Conservation (phyloP, 192 early-diverging fungal species). For the Coemansia sp. region DNA sequence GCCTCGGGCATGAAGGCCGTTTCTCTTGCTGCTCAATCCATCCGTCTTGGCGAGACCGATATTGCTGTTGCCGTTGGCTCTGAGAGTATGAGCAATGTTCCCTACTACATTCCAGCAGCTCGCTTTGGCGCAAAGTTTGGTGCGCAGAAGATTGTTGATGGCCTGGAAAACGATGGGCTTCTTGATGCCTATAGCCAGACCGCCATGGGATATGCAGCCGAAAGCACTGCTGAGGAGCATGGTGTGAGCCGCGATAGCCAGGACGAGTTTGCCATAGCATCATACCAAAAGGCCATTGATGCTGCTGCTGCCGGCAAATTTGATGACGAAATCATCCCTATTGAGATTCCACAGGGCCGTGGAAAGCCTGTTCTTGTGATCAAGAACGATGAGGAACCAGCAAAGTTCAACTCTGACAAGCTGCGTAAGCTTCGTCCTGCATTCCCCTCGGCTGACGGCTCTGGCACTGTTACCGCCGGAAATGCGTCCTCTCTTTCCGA, state of each 20-base stretch:
- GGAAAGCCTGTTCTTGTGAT: constrained; percentile 67
- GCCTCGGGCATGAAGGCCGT: constrained; percentile 83
- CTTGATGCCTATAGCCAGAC: constrained; percentile 74
- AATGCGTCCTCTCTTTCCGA: constrained; percentile 83
- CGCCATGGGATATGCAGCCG: constrained; percentile 80
- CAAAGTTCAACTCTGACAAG: constrained; percentile 82
- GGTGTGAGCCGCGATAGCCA: constrained; percentile 79
- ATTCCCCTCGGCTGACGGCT: constrained; percentile 69
- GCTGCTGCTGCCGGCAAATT: constrained; percentile 63
- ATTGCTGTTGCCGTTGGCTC: constrained; percentile 75
- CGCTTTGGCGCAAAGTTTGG: constrained; percentile 81
- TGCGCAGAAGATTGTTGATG: constrained; percentile 70
- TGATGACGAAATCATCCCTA: constrained; percentile 70
- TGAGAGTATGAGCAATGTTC: constrained; percentile 84
- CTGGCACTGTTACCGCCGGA: constrained; percentile 90
- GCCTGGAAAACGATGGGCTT: constrained; percentile 73
- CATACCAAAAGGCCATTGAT: constrained; percentile 76
- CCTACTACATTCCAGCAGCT: constrained; percentile 78
- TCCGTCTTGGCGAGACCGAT: constrained; percentile 70
- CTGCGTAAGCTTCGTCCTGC: constrained; percentile 84
- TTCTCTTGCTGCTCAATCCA: constrained; percentile 71
- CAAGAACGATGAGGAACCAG: constrained; percentile 63
- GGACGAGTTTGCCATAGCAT: constrained; percentile 73
- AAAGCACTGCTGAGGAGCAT: constrained; percentile 78
- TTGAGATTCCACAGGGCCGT: constrained; percentile 67